Base-by-base conservation (phyloP, 2,329 filamentous ascomycete genomes). In the Thelonectria rubi region DNA sequence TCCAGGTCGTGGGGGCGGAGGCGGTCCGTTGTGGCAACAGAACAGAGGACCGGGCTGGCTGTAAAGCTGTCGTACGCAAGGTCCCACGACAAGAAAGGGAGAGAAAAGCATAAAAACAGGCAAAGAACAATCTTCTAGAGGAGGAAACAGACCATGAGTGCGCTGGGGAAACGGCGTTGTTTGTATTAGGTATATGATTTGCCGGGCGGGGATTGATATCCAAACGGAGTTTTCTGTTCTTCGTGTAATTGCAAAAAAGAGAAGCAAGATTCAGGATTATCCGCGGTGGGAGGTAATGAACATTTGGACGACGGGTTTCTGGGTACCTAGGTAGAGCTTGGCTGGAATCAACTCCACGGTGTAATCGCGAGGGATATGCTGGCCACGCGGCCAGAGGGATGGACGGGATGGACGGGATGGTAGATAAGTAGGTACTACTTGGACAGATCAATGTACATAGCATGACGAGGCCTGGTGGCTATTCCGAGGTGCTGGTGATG, bases 11-110 rank as follows among this genome's bases (percentile, higher is more conserved):
- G 69, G 65, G 20, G 63, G 72, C 26, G 65, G 74, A 2, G 73
- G 77, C 21, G 73, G 81, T 43, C 82, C 82, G 5, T 72, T 86
- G 39, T 86, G 83, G 83, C 83, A 86, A 73, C 83, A 86, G 73
- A 84, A 84, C 53, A 76, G 82, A 58, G 77, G 78, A 56, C 80
- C 80, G 63, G 78, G 76, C 64, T 76, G 82, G 69, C 53, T 85
- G 81, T 70, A 60, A 82, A 64, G 80, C 79, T 75, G 82, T 80
- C 80, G 76, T 81, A 74, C 82, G 14, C 14, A 24, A 69, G 77
- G 45, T 21, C 52, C 55, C 11, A 65, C 49, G 58, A 57, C 46
- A 55, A 43, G 48, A 58, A 40, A 24, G 53, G 40, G 26, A 30
- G 26, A 8, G 26, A 30, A 50, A 47, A 59, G 48, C 53, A 39